These are phyloP conservation scores for Globisporangium takayamanum DNA, from an alignment of 352 stramenopile genomes.

Conservation along the genomic window DNA sequence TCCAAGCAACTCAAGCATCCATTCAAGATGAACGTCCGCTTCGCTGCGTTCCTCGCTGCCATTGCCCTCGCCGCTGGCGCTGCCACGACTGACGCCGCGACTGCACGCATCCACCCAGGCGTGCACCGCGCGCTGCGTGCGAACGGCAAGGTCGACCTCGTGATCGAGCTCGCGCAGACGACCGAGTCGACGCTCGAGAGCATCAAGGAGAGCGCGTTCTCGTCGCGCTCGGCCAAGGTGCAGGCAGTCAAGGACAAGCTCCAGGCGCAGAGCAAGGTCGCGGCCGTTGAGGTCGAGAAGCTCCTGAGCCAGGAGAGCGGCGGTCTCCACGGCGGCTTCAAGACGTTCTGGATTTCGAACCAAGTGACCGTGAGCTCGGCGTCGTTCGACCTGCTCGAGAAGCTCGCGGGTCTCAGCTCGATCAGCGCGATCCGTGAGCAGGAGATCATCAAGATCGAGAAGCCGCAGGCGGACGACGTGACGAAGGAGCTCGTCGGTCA, in stretches of 20 bases:
- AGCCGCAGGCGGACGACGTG: not conserved
- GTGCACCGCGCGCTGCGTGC: constrained; percentile 24
- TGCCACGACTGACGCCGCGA: not conserved
- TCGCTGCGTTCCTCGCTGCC: constrained; percentile 5
- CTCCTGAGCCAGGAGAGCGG: constrained; percentile 1
- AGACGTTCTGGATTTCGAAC: constrained; percentile 26
- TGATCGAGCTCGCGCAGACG: constrained; percentile 23
- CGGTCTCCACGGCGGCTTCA: constrained; percentile 5
- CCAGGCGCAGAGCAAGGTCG: not conserved
- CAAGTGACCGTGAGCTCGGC: constrained; percentile 11
- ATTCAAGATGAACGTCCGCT: constrained; percentile 9
- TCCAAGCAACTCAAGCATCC: not conserved
- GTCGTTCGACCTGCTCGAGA: constrained; percentile 15
- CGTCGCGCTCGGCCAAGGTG: constrained; percentile 16
- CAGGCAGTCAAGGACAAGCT: constrained; percentile 1
- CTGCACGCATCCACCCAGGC: not conserved
- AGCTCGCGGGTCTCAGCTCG: constrained; percentile 8
- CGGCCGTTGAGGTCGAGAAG: constrained; percentile 3
- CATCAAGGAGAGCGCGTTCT: constrained; percentile 14
- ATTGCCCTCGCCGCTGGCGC: constrained; percentile 1
- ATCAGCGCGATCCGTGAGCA: constrained; percentile 12
- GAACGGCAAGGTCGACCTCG: constrained; percentile 28
- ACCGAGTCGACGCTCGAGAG: constrained; percentile 10
- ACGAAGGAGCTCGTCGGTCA: constrained; percentile 5
- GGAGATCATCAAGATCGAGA: not conserved